Conservation (phyloP, 2,329 filamentous ascomycete species). For the Bipolaris cookei region DNA sequence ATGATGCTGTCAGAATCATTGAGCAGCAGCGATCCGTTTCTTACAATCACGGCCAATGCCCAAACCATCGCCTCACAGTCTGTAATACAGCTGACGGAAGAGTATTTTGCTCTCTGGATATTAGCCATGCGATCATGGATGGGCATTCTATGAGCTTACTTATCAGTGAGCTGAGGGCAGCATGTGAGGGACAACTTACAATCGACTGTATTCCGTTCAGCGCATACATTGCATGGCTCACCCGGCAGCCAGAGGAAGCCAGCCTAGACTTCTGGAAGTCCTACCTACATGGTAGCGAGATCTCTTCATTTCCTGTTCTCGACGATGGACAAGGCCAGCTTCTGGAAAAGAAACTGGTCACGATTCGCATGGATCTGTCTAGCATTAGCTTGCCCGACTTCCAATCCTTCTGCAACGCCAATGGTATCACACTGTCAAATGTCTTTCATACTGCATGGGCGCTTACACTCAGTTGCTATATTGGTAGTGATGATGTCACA, state of each 20-base stretch:
- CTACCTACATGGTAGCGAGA: conserved; percentile 39
- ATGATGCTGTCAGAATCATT: conserved; percentile 30
- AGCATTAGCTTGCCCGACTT: conserved; percentile 36
- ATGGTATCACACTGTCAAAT: conserved; percentile 58
- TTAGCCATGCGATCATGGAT: conserved; percentile 47
- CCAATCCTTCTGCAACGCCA: conserved; percentile 50
- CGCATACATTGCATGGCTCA: conserved; percentile 42
- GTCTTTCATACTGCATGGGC: conserved; percentile 53
- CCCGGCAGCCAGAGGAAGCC: conserved; percentile 31
- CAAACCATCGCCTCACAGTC: conserved; percentile 44
- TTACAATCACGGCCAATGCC: conserved; percentile 33
- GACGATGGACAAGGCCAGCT: conserved; percentile 27
- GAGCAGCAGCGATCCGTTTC: conserved; percentile 30
- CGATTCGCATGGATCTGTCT: conserved; percentile 39
- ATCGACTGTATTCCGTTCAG: conserved; percentile 40
- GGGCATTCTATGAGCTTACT: conserved; percentile 44
- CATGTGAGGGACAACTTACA: conserved; percentile 32
- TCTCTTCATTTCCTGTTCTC: conserved; percentile 43
- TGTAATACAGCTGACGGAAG: conserved; percentile 31
- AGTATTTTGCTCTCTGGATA: conserved; percentile 41
- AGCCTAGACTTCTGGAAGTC: conserved; percentile 44
- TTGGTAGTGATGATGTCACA: conserved; percentile 47
- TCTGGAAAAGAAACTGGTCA: conserved; percentile 30
- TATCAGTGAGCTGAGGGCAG: conserved; percentile 35
- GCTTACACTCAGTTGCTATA: conserved; percentile 48